A percentile compares a stretch with the other conserved stretches of the same genome.
These are phyloP conservation scores for Biscogniauxia sp. DNA, from an alignment of 2,329 filamentous ascomycete genomes.

Conservation along the genomic window DNA sequence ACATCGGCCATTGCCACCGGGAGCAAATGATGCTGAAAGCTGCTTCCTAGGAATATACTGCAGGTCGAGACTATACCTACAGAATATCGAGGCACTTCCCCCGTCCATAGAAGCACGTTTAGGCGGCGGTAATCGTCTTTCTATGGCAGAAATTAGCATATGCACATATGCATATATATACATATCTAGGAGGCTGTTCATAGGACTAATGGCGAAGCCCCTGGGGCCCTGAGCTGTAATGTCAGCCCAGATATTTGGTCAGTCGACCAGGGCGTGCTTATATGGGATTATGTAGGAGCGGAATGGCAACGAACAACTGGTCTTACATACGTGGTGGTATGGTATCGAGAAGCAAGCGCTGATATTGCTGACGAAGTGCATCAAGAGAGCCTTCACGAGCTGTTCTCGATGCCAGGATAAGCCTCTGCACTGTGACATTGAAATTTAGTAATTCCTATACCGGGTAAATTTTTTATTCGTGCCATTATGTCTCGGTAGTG, in stretches of 20 bases:
- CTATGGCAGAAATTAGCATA: background rate
- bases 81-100: constrained; percentile 29
- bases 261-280: background rate
- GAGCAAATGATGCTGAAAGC: constrained; percentile 20
- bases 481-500: too few relatives aligned
- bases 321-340: constrained; percentile 3
- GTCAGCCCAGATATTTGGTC: background rate
- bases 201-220: background rate
- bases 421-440: constrained; percentile 15
- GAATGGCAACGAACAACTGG: background rate
- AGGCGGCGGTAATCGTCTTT: constrained; percentile 14
- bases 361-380: constrained; percentile 35
- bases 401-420: constrained; percentile 34
- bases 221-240: background rate
- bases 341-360: constrained; percentile 23
- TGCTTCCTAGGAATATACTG: constrained; percentile 27
- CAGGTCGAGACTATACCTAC: constrained; percentile 30
- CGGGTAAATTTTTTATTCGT: too few relatives aligned
- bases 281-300: background rate
- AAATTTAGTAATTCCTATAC: too few relatives aligned
- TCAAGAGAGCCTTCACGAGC: constrained; percentile 36
- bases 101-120: constrained; percentile 12
- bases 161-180: background rate
- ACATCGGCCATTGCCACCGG: constrained; percentile 24
- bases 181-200: too few relatives aligned